A percentile compares a stretch with the other conserved stretches of the same genome.
Conservation (phyloP, 2,329 filamentous ascomycete species). For the Pseudogymnoascus sp. region DNA sequence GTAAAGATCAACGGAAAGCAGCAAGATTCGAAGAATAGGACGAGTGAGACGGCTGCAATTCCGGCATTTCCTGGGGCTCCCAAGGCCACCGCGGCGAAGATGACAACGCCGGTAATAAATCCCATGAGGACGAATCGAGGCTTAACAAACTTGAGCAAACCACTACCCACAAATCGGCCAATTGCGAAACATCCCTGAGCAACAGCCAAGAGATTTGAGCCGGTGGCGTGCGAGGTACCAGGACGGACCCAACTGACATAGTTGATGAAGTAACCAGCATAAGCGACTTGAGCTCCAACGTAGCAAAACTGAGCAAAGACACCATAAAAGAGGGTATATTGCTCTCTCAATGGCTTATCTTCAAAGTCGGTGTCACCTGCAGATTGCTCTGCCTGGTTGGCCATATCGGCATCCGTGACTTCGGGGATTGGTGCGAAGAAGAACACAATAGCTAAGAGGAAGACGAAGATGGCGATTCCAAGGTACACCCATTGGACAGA, state of each 20-base stretch:
- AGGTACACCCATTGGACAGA: constrained; percentile 59
- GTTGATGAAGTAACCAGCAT: constrained; percentile 63
- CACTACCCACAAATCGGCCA: constrained; percentile 60
- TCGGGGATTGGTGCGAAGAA: constrained; percentile 42
- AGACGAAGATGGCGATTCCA: constrained; percentile 52
- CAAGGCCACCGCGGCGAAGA: constrained; percentile 42
- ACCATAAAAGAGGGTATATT: constrained; percentile 68
- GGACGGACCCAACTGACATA: constrained; percentile 52
- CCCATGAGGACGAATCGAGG: constrained; percentile 60
- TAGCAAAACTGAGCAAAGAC: constrained; percentile 71
- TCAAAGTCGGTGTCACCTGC: constrained; percentile 40
- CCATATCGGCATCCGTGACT: constrained; percentile 56
- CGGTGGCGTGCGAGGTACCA: constrained; percentile 28
- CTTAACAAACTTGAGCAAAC: constrained; percentile 51
- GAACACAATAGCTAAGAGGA: constrained; percentile 47
- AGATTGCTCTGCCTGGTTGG: constrained; percentile 30
- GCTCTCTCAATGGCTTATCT: constrained; percentile 55
- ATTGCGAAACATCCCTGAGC: constrained; percentile 67
- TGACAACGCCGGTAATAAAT: constrained; percentile 43
- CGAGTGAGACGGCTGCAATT: constrained; percentile 41
- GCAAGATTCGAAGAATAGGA: constrained; percentile 44
- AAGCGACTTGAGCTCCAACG: constrained; percentile 59
- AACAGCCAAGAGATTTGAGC: constrained; percentile 56
- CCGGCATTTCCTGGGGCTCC: constrained; percentile 39
- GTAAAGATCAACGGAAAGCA: constrained; percentile 46